Evolutionary conservation across 768 basidiomycete genomes (phyloP).

Genomic region (Rhodocollybia butyracea): DNA sequence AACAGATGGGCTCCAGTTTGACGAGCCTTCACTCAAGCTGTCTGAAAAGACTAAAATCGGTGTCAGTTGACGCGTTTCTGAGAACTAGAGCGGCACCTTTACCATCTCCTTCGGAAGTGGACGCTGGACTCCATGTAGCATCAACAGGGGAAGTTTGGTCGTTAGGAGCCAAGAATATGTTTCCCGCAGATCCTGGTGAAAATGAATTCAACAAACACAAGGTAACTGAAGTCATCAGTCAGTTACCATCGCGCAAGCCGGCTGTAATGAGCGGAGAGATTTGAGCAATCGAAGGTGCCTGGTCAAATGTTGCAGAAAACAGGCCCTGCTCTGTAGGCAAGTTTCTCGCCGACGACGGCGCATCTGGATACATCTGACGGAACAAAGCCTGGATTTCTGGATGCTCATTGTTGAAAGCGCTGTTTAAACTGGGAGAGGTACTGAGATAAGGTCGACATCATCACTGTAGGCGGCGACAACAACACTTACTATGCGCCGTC

Average conservation of each 20-base stretch:
- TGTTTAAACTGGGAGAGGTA: constrained; percentile 1
- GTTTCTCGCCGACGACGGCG: background rate
- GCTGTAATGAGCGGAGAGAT: background rate
- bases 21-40: constrained; percentile 1
- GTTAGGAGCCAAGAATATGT: constrained; percentile 3
- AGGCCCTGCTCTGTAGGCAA: background rate
- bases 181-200: constrained; percentile 5
- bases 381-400: constrained; percentile 2
- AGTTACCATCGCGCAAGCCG: constrained; percentile 3
- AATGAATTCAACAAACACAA: background rate
- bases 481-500: constrained; percentile 4
- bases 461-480: background rate
- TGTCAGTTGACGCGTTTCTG: background rate
- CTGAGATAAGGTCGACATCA: constrained; percentile 4
- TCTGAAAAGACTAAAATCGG: constrained; percentile 4
- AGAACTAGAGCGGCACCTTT: background rate
- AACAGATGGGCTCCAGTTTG: constrained; percentile 5
- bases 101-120: constrained; percentile 5
- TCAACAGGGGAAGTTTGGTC: constrained; percentile 6
- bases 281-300: background rate
- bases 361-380: background rate
- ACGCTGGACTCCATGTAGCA: constrained; percentile 1
- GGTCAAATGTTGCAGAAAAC: background rate
- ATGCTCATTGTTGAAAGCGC: background rate
- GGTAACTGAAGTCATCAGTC: background rate